Evolutionary conservation across 805 yeast genomes (phyloP).

Genomic region (Pichia paraexigua): DNA sequence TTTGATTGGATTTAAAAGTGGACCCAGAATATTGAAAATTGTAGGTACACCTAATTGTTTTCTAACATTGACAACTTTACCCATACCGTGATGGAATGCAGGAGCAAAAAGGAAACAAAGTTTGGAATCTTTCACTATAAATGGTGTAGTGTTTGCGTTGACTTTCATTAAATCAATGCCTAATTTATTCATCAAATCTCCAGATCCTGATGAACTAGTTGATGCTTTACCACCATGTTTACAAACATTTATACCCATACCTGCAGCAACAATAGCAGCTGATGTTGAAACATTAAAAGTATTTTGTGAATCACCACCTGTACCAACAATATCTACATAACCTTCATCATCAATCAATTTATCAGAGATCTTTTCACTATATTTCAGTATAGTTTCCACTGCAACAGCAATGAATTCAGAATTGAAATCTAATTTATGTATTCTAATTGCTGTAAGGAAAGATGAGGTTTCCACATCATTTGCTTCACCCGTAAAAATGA

Average conservation of each 20-base stretch:
- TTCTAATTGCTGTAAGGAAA: slow-evolving; percentile 70
- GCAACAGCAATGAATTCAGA: slow-evolving; percentile 83
- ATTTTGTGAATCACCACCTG: slow-evolving; percentile 98
- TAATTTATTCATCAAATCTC: slow-evolving; percentile 72
- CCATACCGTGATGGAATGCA: slow-evolving; percentile 89
- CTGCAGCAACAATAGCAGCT: slow-evolving; percentile 89
- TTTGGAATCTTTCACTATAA: slow-evolving; percentile 39
- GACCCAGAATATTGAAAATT: slow-evolving; percentile 90
- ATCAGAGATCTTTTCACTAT: slow-evolving; percentile 47
- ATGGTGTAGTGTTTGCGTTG: slow-evolving; percentile 51
- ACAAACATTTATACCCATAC: slow-evolving; percentile 72
- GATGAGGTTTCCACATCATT: slow-evolving; percentile 67
- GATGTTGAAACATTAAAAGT: slow-evolving; percentile 96
- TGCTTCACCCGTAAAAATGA: slow-evolving; percentile 53
- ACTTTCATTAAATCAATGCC: slow-evolving; percentile 79
- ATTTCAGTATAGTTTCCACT: slow-evolving; percentile 62
- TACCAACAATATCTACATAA: slow-evolving; percentile 87
- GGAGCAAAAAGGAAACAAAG: slow-evolving; percentile 85
- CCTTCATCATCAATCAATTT: slow-evolving; percentile 39
- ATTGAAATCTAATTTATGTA: slow-evolving; percentile 69
- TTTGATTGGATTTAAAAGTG: slow-evolving; percentile 86
- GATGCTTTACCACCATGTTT: slow-evolving; percentile 98
- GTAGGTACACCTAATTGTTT: slow-evolving; percentile 81
- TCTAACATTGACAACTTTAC: slow-evolving; percentile 69
- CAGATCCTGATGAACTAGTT: slow-evolving; percentile 88